phyloP scores from a whole-genome alignment of 2,329 filamentous ascomycete genomes.

The Gaeumannomyces sp. region DNA sequence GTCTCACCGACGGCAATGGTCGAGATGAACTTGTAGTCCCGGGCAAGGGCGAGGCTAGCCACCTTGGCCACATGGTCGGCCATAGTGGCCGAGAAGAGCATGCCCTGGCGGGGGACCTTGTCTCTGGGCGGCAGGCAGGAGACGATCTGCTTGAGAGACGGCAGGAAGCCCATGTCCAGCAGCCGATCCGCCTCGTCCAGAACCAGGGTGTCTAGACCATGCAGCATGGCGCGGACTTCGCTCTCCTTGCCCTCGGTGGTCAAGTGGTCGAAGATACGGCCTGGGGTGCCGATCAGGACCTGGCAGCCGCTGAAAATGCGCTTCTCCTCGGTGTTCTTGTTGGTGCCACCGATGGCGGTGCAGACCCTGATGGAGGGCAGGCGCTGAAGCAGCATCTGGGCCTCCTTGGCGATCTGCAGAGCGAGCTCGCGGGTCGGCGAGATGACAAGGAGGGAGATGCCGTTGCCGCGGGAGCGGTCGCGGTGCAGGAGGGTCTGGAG shows the following conservation, averaged over 20 bases:
- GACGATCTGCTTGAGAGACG: constrained; percentile 70
- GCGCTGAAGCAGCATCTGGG: constrained; percentile 62
- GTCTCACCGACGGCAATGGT: constrained; percentile 70
- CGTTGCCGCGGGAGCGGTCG: constrained; percentile 23
- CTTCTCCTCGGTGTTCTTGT: constrained; percentile 66
- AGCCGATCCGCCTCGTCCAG: constrained; percentile 80
- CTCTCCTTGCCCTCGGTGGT: constrained; percentile 50
- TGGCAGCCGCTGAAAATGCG: constrained; percentile 68
- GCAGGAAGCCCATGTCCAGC: constrained; percentile 80
- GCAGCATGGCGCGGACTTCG: constrained; percentile 59
- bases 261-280: constrained; percentile 72
- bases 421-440: constrained; percentile 67
- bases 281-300: constrained; percentile 75
- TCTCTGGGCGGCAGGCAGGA: constrained; percentile 59
- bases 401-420: constrained; percentile 65
- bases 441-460: constrained; percentile 57
- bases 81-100: constrained; percentile 83
- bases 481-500: constrained; percentile 62
- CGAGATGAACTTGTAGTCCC: constrained; percentile 72
- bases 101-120: constrained; percentile 58
- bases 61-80: constrained; percentile 72
- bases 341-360: constrained; percentile 72
- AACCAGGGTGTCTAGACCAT: constrained; percentile 67
- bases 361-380: constrained; percentile 70
- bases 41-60: constrained; percentile 61